phyloP scores from a whole-genome alignment of 352 stramenopile genomes.

The Pythium coloratum region DNA sequence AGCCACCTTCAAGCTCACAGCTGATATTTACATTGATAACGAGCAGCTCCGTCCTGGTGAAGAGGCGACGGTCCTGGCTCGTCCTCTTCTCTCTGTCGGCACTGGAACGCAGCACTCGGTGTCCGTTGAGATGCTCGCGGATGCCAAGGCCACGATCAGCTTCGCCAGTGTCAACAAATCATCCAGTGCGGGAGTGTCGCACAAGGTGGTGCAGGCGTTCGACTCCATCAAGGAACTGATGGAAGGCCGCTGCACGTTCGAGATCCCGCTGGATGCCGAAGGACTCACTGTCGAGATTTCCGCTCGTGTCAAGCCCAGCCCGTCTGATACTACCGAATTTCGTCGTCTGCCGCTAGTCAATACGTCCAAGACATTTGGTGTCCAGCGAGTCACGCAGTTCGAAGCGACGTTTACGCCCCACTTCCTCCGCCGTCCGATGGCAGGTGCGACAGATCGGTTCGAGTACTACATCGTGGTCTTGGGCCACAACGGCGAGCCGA shows the following conservation, averaged over 20 bases:
- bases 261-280: slow-evolving; percentile 14
- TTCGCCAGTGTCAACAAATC: slow-evolving; percentile 15
- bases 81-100: slow-evolving; percentile 26
- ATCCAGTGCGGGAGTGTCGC: slow-evolving; percentile 3
- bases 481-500: slow-evolving; percentile 53
- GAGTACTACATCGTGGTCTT: slow-evolving; percentile 41
- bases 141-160: slow-evolving; percentile 22
- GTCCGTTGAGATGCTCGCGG: slow-evolving; percentile 15
- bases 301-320: slow-evolving; percentile 8
- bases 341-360: slow-evolving; percentile 32
- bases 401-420: slow-evolving; percentile 36
- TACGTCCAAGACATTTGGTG: slow-evolving; percentile 32
- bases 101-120: neutral
- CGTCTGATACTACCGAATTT: neutral
- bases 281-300: slow-evolving; percentile 27
- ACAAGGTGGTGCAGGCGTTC: neutral
- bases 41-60: slow-evolving; percentile 54
- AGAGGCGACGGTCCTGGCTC: slow-evolving; percentile 33
- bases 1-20: slow-evolving; percentile 32
- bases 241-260: neutral
- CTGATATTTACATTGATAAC: slow-evolving; percentile 50
- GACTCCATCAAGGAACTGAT: neutral
- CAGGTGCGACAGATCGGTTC: neutral
- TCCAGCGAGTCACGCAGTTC: slow-evolving; percentile 43
- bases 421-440: slow-evolving; percentile 29